Conservation (phyloP, 2,329 filamentous ascomycete species). For the Aspergillus transmontanensis region DNA sequence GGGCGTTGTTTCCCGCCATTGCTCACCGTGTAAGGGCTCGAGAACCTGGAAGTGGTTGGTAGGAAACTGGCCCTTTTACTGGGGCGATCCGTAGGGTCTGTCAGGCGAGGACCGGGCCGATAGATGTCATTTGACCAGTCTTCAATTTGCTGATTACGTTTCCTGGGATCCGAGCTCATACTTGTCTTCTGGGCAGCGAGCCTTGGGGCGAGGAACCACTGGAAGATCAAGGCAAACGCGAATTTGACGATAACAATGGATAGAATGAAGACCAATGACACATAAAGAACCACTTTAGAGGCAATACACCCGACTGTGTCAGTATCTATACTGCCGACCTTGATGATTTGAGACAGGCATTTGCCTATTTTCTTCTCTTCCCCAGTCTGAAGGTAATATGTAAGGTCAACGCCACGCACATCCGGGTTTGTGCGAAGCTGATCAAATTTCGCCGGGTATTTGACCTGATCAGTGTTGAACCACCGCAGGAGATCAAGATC, state of each 20-base stretch:
- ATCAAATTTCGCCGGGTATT: conserved; percentile 75
- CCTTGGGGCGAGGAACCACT: conserved; percentile 90
- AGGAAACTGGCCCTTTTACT: conserved; percentile 87
- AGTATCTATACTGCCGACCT: conserved; percentile 92
- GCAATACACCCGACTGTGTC: conserved; percentile 97
- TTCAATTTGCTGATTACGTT: conserved; percentile 90
- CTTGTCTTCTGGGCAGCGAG: conserved; percentile 87
- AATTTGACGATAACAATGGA: conserved; percentile 87
- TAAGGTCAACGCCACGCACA: conserved; percentile 83
- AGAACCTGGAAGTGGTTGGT: conserved; percentile 92
- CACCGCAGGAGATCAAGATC: conserved; percentile 86
- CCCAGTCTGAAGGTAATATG: conserved; percentile 78
- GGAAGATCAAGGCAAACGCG: conserved; percentile 83
- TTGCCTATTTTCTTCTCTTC: conserved; percentile 79
- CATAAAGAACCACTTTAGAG: conserved; percentile 93
- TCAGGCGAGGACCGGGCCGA: conserved; percentile 78
- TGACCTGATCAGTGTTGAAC: conserved; percentile 83
- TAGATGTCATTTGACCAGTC: conserved; percentile 99
- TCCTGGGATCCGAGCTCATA: conserved; percentile 76
- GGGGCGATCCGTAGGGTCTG: conserved; percentile 72
- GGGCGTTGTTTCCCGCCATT: conserved; percentile 56
- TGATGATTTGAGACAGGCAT: conserved; percentile 91
- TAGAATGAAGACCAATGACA: conserved; percentile 88
- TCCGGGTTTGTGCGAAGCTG: conserved; percentile 71
- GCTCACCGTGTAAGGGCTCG: conserved; percentile 81